Conservation (phyloP, 495 filamentous ascomycete genomes). For the Daldinia decipiens region DNA sequence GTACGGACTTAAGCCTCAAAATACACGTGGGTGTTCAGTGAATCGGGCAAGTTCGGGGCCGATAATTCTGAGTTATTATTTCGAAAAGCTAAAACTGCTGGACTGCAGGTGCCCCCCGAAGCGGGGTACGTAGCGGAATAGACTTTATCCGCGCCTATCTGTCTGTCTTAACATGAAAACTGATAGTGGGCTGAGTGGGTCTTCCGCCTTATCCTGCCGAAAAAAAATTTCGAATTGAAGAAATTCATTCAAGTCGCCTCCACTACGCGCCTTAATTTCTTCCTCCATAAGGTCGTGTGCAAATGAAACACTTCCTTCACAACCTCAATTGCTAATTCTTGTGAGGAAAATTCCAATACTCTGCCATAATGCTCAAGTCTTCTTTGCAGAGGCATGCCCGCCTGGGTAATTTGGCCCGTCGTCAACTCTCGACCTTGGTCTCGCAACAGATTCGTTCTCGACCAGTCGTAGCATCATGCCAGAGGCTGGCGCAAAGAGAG, state of each 20-base stretch:
- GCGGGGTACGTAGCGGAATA: neutral
- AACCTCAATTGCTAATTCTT: conserved; percentile 12
- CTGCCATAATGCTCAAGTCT: conserved; percentile 11
- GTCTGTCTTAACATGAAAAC: neutral
- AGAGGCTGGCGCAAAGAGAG: conserved; percentile 27
- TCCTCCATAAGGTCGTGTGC: conserved; percentile 28
- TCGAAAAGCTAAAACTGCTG: neutral
- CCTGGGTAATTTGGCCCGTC: conserved; percentile 42
- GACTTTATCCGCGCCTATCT: conserved; percentile 5
- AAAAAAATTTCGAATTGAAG: conserved; percentile 34
- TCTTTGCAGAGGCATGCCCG: conserved; percentile 47
- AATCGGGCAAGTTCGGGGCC: neutral
- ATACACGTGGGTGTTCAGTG: neutral
- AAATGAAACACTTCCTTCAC: conserved; percentile 33
- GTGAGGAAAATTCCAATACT: conserved; percentile 8
- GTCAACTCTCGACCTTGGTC: conserved; percentile 41
- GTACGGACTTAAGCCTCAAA: neutral
- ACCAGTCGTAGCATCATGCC: conserved; percentile 31
- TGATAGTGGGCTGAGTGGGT: neutral
- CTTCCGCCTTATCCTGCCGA: neutral
- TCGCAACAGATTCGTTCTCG: conserved; percentile 39
- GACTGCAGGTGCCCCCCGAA: neutral
- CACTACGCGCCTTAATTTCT: conserved; percentile 37
- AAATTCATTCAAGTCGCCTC: conserved; percentile 45
- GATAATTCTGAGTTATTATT: neutral